phyloP scores from a whole-genome alignment of 805 yeast species.

The Priceomyces medius region DNA sequence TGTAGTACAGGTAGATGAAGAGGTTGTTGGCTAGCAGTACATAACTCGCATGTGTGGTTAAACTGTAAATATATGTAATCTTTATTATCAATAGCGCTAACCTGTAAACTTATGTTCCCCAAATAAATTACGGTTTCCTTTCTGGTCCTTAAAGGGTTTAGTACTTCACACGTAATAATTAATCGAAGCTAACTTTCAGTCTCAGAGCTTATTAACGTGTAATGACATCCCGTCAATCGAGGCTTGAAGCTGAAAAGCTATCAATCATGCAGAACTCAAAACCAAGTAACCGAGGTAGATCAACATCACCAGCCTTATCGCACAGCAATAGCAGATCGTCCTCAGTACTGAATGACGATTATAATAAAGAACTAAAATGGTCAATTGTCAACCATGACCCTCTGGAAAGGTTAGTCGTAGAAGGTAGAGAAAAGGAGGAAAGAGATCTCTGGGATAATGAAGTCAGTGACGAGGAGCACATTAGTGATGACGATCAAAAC shows the following conservation, averaged over 20 bases:
- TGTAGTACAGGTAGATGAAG: constrained; percentile 1
- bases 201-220: not conserved
- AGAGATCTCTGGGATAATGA: constrained; percentile 26
- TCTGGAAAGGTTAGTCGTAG: constrained; percentile 51
- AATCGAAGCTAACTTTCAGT: no score
- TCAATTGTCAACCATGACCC: constrained; percentile 74
- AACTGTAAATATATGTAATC: not conserved
- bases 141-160: no score
- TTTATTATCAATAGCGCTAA: not conserved
- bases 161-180: no score
- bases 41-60: not conserved
- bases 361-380: constrained; percentile 51
- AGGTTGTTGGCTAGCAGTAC: not conserved
- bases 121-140: not conserved
- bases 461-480: constrained; percentile 58
- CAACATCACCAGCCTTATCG: constrained; percentile 31
- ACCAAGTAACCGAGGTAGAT: constrained; percentile 33
- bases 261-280: constrained; percentile 39
- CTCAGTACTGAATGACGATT: constrained; percentile 36
- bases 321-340: constrained; percentile 32
- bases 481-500: constrained; percentile 57
- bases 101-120: constrained; percentile 5
- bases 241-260: constrained; percentile 42
- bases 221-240: constrained; percentile 37
- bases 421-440: constrained; percentile 11